phyloP scores from a whole-genome alignment of 106 monocot genomes.

The Dendrobium catenatum region DNA sequence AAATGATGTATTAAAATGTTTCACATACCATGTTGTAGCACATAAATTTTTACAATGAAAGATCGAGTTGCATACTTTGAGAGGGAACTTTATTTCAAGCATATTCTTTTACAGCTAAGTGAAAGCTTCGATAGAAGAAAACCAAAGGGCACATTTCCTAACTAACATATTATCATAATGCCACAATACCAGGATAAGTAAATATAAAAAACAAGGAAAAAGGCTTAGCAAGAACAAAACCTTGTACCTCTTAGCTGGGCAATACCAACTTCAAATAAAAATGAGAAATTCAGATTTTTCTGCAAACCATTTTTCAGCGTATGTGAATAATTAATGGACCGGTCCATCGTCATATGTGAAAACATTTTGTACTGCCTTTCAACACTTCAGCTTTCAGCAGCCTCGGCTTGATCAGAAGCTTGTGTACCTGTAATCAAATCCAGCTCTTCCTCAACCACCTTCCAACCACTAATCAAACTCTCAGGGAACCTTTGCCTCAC shows the following conservation, averaged over 20 bases:
- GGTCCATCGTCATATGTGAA: not conserved
- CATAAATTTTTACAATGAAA: too few species aligned
- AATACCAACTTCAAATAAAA: not conserved
- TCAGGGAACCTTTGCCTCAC: constrained; percentile 58
- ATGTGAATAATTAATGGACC: not conserved
- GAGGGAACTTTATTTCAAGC: too few species aligned
- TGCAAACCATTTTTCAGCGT: not conserved
- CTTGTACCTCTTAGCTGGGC: not conserved
- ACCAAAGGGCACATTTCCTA: not conserved
- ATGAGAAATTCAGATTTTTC: not conserved
- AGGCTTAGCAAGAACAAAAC: not conserved
- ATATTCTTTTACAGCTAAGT: too few species aligned
- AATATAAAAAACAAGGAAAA: not conserved
- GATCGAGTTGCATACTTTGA: too few species aligned
- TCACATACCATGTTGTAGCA: too few species aligned
- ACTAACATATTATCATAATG: not conserved
- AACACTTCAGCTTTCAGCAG: constrained; percentile 4
- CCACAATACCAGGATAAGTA: not conserved
- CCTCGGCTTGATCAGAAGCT: constrained; percentile 5
- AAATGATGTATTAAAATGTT: too few species aligned
- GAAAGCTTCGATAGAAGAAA: not conserved
- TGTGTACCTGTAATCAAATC: constrained; percentile 21
- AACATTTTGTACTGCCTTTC: not conserved
- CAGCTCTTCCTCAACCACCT: constrained; percentile 52
- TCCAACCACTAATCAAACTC: constrained; percentile 40